Evolutionary conservation across 352 stramenopile genomes (phyloP).

Genomic region (Thalassiosira delicatula): DNA sequence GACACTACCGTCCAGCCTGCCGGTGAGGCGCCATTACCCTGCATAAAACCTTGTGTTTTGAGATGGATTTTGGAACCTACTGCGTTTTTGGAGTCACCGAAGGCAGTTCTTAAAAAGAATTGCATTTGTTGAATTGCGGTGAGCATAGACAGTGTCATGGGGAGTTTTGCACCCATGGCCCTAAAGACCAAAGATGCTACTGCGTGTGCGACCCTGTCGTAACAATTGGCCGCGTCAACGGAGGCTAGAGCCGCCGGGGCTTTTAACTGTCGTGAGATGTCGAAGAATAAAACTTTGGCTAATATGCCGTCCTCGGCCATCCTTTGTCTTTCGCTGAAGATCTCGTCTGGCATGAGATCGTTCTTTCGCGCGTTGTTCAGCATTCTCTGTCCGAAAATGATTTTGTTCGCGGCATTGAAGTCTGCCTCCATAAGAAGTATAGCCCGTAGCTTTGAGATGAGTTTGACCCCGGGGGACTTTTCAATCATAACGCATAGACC

Average conservation of each 20-base stretch:
- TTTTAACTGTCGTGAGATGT: background rate
- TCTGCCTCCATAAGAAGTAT: constrained; percentile 33
- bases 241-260: background rate
- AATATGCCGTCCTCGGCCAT: constrained; percentile 3
- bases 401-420: constrained; percentile 23
- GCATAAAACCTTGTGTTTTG: constrained; percentile 34
- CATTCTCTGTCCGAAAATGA: constrained; percentile 12
- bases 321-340: constrained; percentile 4
- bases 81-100: constrained; percentile 27
- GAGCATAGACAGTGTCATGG: background rate
- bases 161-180: background rate
- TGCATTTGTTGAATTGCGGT: constrained; percentile 17
- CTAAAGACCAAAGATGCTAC: constrained; percentile 3
- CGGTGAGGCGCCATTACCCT: constrained; percentile 46
- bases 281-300: background rate
- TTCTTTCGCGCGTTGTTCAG: background rate
- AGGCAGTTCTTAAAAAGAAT: constrained; percentile 22
- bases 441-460: constrained; percentile 15
- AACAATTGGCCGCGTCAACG: constrained; percentile 11
- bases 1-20: constrained; percentile 20
- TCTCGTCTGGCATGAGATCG: background rate
- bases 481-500: constrained; percentile 23
- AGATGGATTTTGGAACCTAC: background rate
- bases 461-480: constrained; percentile 19
- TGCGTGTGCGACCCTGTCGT: constrained; percentile 10